Evolutionary conservation across 2,329 filamentous ascomycete species (phyloP).

Genomic region (Trichoderma asperellum): DNA sequence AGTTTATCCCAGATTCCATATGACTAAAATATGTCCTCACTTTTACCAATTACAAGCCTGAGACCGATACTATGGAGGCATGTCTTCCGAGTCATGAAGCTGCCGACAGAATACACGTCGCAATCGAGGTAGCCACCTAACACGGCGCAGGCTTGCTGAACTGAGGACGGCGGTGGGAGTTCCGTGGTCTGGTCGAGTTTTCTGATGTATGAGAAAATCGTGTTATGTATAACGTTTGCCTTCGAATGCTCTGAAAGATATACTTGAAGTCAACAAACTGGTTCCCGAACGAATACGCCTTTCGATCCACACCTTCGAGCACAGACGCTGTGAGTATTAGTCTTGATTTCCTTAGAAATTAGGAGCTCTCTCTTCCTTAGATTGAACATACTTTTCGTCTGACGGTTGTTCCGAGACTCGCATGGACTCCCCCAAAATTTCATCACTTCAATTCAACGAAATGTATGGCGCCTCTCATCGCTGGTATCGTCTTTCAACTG

Average conservation of each 20-base stretch:
- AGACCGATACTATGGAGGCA: neutral
- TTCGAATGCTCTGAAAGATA: conserved; percentile 28
- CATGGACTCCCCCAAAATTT: conserved; percentile 43
- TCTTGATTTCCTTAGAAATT: conserved; percentile 50
- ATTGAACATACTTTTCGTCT: neutral
- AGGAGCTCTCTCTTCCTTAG: conserved; percentile 32
- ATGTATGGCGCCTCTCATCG: conserved; percentile 36
- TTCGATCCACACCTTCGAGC: conserved; percentile 50
- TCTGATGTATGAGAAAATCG: conserved; percentile 23
- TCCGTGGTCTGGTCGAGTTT: conserved; percentile 36
- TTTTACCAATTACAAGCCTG: neutral
- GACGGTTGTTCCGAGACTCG: conserved; percentile 31
- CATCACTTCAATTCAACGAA: conserved; percentile 32
- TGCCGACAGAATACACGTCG: conserved; percentile 12
- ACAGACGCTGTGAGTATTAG: conserved; percentile 55
- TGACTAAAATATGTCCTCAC: neutral
- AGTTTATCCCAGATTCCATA: neutral
- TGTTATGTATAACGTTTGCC: neutral
- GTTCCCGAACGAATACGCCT: conserved; percentile 42
- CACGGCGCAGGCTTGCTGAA: neutral
- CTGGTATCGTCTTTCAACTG: conserved; percentile 36
- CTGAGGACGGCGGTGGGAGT: conserved; percentile 25
- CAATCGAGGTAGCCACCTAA: conserved; percentile 28
- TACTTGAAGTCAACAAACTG: conserved; percentile 33
- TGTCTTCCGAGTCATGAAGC: neutral